Base-by-base conservation (phyloP, 495 filamentous ascomycete species). In the Neurospora sp. region DNA sequence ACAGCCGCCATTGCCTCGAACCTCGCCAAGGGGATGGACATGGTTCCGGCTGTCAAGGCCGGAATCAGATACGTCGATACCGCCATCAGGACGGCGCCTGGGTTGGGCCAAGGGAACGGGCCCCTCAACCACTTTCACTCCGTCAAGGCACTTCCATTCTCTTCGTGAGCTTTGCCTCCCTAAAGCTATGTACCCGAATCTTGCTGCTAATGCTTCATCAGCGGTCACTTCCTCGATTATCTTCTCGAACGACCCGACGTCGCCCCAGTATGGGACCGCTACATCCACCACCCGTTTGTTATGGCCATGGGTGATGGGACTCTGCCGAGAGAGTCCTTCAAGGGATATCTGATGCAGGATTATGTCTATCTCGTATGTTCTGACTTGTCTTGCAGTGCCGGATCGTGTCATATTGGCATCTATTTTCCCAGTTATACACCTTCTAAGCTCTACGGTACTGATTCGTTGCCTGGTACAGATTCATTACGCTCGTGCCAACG, bases 51-150 rank as follows among this genome's bases (percentile, higher is more conserved):
- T 6, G 92, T 96, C 27, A 87, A 86, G 72, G 82, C 83, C 41
- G 94, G 90, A 3, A 92, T 93, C 74, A 86, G 87, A 44, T 98
- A 96, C 77, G 88, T 98, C 70, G 92, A 94, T 77, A 92, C 89
- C 0, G 95, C 91, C 10, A 98, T 98, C 80, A 91, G 84, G 79
- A 91, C 89, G 3, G 94, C 93, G 40, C 86, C 86, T 69, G 85
- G 90, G 71, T 77, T 97, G 46, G 95, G 95, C 0, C 86, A 89
- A 69, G 95, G 95, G 9, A 93, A 89, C 81, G 95, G 95, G 0
- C 95, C 96, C 2, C 90, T 99, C 74, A 97, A 97, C 76, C 95
- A 97, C 81, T 96, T 97, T 77, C 95, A 98, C 80, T 96, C 94
- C 4, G 85, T 90, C 3, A 91, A 93, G 74, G 88, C 85, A 1